Conservation (phyloP, 768 basidiomycete species). For the Panaeolus papilionaceus region DNA sequence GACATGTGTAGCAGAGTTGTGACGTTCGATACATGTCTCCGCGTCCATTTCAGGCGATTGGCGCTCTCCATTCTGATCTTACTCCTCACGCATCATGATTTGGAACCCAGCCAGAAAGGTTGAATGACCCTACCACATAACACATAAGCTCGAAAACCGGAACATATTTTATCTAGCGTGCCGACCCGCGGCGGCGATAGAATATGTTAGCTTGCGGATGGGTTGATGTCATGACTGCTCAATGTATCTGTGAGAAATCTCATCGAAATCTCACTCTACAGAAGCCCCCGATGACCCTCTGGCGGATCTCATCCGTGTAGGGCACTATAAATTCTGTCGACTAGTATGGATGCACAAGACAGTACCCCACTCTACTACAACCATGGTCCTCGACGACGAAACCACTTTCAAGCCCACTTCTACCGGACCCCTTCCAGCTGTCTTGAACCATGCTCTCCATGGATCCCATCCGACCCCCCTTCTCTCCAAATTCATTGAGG, state of each 20-base stretch:
- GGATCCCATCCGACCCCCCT: slow-evolving; percentile 10
- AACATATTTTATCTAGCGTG: slow-evolving; percentile 1
- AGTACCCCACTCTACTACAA: slow-evolving; percentile 1
- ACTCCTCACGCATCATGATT: slow-evolving; percentile 4
- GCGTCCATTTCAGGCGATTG: neutral
- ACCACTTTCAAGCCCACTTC: slow-evolving; percentile 6
- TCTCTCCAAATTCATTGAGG: slow-evolving; percentile 48
- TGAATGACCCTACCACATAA: neutral
- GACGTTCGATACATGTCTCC: neutral
- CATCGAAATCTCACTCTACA: slow-evolving; percentile 9
- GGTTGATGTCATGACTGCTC: slow-evolving; percentile 1
- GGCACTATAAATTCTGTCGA: slow-evolving; percentile 14
- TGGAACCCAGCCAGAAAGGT: neutral
- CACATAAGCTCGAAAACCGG: neutral
- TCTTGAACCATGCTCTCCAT: slow-evolving; percentile 4
- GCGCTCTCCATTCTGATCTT: slow-evolving; percentile 12
- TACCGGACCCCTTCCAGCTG: neutral
- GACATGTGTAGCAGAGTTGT: slow-evolving; percentile 1
- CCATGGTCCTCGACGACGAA: slow-evolving; percentile 12
- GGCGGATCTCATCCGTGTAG: slow-evolving; percentile 20
- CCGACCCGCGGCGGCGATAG: slow-evolving; percentile 11
- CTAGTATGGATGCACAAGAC: neutral
- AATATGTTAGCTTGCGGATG: slow-evolving; percentile 6
- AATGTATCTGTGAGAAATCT: slow-evolving; percentile 12
- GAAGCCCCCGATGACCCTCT: slow-evolving; percentile 9